Percentiles rank a stretch among this genome's conserved stretches.
phyloP scores from a whole-genome alignment of 2,329 filamentous ascomycete genomes.

The Aspergillus sp. region DNA sequence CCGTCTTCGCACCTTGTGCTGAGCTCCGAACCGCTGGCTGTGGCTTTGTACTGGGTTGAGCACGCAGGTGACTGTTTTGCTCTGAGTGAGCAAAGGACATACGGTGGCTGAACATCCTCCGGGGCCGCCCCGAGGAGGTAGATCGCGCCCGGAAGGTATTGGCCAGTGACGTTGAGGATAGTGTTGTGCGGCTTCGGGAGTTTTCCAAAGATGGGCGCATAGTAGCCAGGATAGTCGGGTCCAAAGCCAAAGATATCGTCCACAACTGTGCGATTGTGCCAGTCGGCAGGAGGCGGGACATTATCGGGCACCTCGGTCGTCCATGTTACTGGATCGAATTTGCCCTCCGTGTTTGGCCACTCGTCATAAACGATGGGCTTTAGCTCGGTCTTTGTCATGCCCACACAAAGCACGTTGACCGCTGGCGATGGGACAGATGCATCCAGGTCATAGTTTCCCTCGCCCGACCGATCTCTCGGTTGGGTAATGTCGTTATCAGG shows the following conservation, averaged over 20 bases:
- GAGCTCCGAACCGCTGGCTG: conserved; percentile 63
- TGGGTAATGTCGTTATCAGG: conserved; percentile 70
- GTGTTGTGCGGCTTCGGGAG: conserved; percentile 69
- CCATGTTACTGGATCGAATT: conserved; percentile 37
- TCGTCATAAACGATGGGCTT: conserved; percentile 65
- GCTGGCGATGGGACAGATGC: conserved; percentile 73
- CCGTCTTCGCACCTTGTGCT: conserved; percentile 65
- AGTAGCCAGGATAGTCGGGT: conserved; percentile 49
- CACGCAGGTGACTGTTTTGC: conserved; percentile 69
- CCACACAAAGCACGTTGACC: conserved; percentile 74
- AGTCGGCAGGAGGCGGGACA: conserved; percentile 46
- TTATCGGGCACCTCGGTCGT: conserved; percentile 34
- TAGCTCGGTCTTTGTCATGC: conserved; percentile 64
- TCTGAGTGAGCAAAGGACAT: conserved; percentile 70
- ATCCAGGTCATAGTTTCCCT: conserved; percentile 69
- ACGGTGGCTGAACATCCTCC: conserved; percentile 47
- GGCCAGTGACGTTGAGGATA: conserved; percentile 58
- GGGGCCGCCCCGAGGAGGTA: conserved; percentile 67
- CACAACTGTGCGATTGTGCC: conserved; percentile 62
- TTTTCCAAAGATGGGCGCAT: conserved; percentile 59
- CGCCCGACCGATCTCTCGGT: conserved; percentile 65
- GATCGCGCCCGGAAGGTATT: conserved; percentile 57
- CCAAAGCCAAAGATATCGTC: conserved; percentile 76
- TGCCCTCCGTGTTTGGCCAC: conserved; percentile 55
- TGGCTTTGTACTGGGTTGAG: conserved; percentile 62